Conservation (phyloP, 1,284 basidiomycete species). For the Microbotryum intermedium region DNA sequence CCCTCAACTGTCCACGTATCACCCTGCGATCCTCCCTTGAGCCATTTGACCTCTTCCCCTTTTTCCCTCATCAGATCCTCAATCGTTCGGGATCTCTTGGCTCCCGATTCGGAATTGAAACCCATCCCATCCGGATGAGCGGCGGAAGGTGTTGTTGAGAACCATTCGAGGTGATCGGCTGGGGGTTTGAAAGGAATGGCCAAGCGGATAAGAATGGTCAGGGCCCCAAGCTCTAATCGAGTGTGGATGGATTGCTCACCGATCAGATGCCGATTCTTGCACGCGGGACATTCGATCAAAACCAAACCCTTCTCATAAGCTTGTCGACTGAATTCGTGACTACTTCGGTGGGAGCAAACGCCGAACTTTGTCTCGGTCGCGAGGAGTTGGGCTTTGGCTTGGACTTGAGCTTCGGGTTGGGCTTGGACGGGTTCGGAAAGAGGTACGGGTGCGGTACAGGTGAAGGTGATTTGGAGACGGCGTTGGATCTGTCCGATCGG, state of each 20-base stretch:
- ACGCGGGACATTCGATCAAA: conserved; percentile 81
- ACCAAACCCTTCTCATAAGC: conserved; percentile 85
- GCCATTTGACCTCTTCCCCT: conserved; percentile 58
- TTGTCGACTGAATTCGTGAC: conserved; percentile 76
- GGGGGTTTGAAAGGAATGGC: no score
- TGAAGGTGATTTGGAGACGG: conserved; percentile 53
- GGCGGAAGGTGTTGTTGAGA: conserved; percentile 50
- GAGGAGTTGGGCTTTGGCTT: no score
- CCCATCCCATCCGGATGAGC: conserved; percentile 17
- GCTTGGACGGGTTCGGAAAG: not conserved
- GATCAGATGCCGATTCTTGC: conserved; percentile 65
- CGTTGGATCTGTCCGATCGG: conserved; percentile 30
- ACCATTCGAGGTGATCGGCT: conserved; percentile 89
- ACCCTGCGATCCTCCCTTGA: conserved; percentile 5
- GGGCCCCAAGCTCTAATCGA: not conserved
- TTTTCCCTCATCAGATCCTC: conserved; percentile 69
- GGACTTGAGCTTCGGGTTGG: not conserved
- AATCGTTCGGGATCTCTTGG: conserved; percentile 47
- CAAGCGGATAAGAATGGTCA: no score
- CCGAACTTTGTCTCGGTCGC: not conserved
- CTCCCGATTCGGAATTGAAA: conserved; percentile 16
- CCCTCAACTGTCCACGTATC: conserved; percentile 10
- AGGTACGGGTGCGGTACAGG: conserved; percentile 56
- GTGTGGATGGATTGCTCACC: conserved; percentile 10
- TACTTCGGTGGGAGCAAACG: conserved; percentile 69